A percentile compares a stretch with the other conserved stretches of the same genome.
Evolutionary conservation across 1,284 basidiomycete genomes (phyloP).

Genomic region (Cutaneotrichosporon cavernicola): DNA sequence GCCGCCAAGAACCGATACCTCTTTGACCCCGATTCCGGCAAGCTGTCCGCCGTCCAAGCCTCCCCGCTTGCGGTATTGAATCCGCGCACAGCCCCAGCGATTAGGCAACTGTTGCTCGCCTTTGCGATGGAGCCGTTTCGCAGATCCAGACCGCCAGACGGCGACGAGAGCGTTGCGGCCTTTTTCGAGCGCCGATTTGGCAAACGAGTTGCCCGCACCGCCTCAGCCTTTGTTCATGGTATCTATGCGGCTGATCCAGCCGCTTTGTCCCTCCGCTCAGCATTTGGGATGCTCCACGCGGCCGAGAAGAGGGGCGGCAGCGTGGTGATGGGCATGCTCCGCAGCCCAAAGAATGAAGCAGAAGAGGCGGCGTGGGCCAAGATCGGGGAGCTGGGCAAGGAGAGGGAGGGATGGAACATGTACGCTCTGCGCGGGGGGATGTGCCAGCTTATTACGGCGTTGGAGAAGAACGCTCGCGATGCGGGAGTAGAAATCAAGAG

Average conservation of each 20-base stretch:
- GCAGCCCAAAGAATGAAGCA: slow-evolving; percentile 45
- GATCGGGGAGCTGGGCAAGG: slow-evolving; percentile 30
- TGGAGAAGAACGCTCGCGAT: slow-evolving; percentile 56
- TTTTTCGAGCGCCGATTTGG: slow-evolving; percentile 80
- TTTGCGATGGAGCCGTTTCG: slow-evolving; percentile 63
- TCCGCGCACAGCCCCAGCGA: slow-evolving; percentile 3
- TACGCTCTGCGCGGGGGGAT: slow-evolving; percentile 63
- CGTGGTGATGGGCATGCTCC: slow-evolving; percentile 66
- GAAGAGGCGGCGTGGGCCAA: slow-evolving; percentile 24
- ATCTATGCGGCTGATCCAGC: slow-evolving; percentile 87
- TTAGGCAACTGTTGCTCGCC: slow-evolving; percentile 56
- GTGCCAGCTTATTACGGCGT: slow-evolving; percentile 63
- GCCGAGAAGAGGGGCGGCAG: slow-evolving; percentile 66
- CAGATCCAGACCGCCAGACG: slow-evolving; percentile 52
- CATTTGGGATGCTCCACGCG: slow-evolving; percentile 72
- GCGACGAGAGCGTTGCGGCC: slow-evolving; percentile 77
- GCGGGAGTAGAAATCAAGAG: slow-evolving; percentile 64
- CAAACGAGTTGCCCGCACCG: slow-evolving; percentile 67
- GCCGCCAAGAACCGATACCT: slow-evolving; percentile 49
- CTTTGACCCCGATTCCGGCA: slow-evolving; percentile 24
- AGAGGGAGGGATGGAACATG: slow-evolving; percentile 43
- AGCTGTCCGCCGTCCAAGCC: slow-evolving; percentile 12
- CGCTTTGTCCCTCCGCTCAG: slow-evolving; percentile 68
- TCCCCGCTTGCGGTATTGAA: slow-evolving; percentile 12
- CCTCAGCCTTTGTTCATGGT: slow-evolving; percentile 84